phyloP scores from a whole-genome alignment of 2,329 filamentous ascomycete species.

The Parascedosporium putredinis region DNA sequence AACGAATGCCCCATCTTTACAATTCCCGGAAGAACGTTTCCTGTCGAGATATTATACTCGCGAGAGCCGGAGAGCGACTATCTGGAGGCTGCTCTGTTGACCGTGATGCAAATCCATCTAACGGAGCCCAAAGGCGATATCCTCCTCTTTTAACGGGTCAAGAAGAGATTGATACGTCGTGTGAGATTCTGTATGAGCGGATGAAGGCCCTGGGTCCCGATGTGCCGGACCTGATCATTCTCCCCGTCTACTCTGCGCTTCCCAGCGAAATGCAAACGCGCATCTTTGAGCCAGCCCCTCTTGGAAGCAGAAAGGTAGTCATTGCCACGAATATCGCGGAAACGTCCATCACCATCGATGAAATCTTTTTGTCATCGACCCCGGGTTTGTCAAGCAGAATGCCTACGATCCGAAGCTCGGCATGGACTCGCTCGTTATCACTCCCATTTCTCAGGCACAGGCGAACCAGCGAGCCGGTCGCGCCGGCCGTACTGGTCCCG shows the following conservation, averaged over 20 bases:
- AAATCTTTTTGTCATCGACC: conserved; percentile 95
- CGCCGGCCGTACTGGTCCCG: conserved; percentile 87
- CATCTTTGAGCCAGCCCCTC: conserved; percentile 88
- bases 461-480: conserved; percentile 89
- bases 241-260: conserved; percentile 92
- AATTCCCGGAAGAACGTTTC: conserved; percentile 88
- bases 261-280: conserved; percentile 87
- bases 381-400: conserved; percentile 96
- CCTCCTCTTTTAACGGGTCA: conserved; percentile 89
- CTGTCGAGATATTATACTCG: conserved; percentile 92
- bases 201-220: conserved; percentile 91
- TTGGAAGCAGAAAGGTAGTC: conserved; percentile 81
- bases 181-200: conserved; percentile 83
- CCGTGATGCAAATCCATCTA: conserved; percentile 96
- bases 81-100: conserved; percentile 84
- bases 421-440: conserved; percentile 94
- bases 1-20: conserved; percentile 94
- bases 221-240: conserved; percentile 82
- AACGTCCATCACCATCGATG: conserved; percentile 94
- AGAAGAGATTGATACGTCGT: conserved; percentile 93
- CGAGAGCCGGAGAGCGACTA: conserved; percentile 94
- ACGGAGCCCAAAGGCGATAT: conserved; percentile 90
- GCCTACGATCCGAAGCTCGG: conserved; percentile 94
- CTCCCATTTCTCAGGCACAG: conserved; percentile 92
- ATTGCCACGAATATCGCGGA: conserved; percentile 98